These are phyloP conservation scores for Berberis vulgaris DNA, from an alignment of 164 flowering plant genomes.

Conservation along the genomic window DNA sequence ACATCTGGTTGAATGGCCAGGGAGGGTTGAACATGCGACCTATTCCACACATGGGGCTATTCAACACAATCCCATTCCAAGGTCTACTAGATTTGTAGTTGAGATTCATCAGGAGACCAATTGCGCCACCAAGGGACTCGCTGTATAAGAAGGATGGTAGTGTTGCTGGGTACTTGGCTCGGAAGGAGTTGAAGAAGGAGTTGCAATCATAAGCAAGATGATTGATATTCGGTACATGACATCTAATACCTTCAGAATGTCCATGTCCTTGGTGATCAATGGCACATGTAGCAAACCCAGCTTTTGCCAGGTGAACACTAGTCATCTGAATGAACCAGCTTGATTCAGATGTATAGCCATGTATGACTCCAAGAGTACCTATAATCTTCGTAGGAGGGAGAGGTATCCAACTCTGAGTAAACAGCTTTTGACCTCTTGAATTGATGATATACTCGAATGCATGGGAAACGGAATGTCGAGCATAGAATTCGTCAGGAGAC, in stretches of 20 bases:
- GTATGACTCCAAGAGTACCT: constrained; percentile 63
- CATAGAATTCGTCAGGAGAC: constrained; percentile 54
- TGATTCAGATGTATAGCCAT: constrained; percentile 85
- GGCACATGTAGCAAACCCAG: constrained; percentile 79
- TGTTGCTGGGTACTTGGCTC: constrained; percentile 28
- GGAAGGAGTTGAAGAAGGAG: constrained; percentile 53
- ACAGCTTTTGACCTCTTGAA: constrained; percentile 64
- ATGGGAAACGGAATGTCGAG: constrained; percentile 63
- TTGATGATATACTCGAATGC: constrained; percentile 54
- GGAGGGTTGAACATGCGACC: constrained; percentile 87
- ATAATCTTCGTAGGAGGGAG: constrained; percentile 31
- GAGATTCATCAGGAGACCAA: constrained; percentile 61
- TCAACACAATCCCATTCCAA: constrained; percentile 70
- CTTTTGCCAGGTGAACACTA: constrained; percentile 52
- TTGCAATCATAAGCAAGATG: constrained; percentile 82
- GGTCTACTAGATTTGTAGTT: constrained; percentile 10
- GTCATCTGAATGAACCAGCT: constrained; percentile 81
- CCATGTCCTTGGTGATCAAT: constrained; percentile 98
- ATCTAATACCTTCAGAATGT: constrained; percentile 76
- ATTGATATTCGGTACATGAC: constrained; percentile 84
- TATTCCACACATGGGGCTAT: constrained; percentile 95
- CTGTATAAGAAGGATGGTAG: constrained; percentile 75
- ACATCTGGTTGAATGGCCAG: constrained; percentile 90
- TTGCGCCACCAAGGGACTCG: constrained; percentile 96
- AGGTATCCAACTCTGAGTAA: constrained; percentile 89